phyloP scores from a whole-genome alignment of 2,329 filamentous ascomycete species.

The Coniochaeta sp. region DNA sequence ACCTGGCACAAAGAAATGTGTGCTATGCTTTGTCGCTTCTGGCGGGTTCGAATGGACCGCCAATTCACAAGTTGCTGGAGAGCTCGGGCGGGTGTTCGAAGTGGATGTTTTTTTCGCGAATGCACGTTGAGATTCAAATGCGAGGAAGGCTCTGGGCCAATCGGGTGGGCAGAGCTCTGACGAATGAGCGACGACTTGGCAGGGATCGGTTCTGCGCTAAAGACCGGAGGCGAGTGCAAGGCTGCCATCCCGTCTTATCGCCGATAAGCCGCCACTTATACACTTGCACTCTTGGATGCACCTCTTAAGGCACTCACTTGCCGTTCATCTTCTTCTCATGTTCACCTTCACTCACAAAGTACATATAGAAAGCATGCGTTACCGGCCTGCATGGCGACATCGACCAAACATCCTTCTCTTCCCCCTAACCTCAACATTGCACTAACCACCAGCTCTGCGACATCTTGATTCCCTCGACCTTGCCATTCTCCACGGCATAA shows the following conservation, averaged over 20 bases:
- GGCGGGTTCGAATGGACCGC: not conserved
- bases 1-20: not conserved
- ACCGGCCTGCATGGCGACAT: too few species aligned
- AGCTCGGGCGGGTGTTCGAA: not conserved
- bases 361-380: too few species aligned
- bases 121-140: not conserved
- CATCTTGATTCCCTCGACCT: too few species aligned
- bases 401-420: too few species aligned
- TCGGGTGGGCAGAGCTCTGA: not conserved
- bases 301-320: too few species aligned
- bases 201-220: not conserved
- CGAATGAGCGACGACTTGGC: not conserved
- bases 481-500: too few species aligned
- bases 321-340: not conserved
- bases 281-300: too few species aligned
- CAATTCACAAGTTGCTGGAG: not conserved
- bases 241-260: not conserved
- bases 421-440: too few species aligned
- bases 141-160: not conserved
- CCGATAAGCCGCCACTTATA: constrained; percentile 3
- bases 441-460: too few species aligned
- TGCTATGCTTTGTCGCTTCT: not conserved
- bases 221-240: not conserved
- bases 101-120: constrained; percentile 1
- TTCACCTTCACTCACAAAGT: too few species aligned